Evolutionary conservation across 2,329 filamentous ascomycete species (phyloP).

Genomic region (Neurospora sp.): DNA sequence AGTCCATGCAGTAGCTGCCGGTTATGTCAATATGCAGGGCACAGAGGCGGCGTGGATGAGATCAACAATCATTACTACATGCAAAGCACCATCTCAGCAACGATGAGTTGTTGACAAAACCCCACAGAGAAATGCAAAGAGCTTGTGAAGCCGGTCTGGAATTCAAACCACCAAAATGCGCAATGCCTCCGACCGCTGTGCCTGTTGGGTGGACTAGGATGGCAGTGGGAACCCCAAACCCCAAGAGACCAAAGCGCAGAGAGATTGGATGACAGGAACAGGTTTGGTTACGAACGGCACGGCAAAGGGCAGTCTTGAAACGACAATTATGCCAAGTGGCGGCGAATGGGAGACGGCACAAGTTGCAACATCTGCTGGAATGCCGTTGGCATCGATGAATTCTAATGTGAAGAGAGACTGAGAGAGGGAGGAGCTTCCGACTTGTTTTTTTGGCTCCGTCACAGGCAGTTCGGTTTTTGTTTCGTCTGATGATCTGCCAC

Average conservation of each 20-base stretch:
- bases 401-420: neutral
- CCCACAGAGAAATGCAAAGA: neutral
- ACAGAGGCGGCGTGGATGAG: neutral
- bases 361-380: neutral
- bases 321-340: neutral
- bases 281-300: neutral
- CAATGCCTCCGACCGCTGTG: neutral
- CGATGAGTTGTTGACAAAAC: neutral
- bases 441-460: neutral
- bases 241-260: neutral
- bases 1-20: neutral
- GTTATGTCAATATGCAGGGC: neutral
- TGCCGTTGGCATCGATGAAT: neutral
- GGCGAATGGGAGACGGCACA: neutral
- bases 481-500: neutral
- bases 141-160: neutral
- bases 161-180: neutral
- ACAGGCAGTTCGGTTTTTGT: neutral
- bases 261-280: neutral
- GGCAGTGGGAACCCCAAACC: neutral
- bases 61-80: neutral
- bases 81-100: neutral
- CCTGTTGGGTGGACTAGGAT: neutral
- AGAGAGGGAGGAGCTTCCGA: neutral
- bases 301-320: neutral